Evolutionary conservation across 83 land plant genomes (phyloP).

Genomic region (Thuja plicata): DNA sequence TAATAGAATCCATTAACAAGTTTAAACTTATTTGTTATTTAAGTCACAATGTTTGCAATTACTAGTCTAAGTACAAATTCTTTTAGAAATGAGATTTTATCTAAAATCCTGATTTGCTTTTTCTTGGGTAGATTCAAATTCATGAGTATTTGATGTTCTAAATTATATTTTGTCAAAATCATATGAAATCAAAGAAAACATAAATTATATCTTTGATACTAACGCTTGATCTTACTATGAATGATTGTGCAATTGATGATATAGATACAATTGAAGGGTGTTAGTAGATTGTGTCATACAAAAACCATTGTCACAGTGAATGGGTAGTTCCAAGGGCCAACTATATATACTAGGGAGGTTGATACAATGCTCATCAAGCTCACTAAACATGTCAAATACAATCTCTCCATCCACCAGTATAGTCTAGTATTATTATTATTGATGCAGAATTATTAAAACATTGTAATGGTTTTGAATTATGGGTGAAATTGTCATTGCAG

Average conservation of each 20-base stretch:
- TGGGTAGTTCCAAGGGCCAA: conserved; percentile 84
- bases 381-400: conserved; percentile 53
- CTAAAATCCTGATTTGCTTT: too few relatives aligned
- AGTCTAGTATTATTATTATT: not conserved
- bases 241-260: not conserved
- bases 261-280: conserved; percentile 53
- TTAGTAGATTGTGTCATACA: conserved; percentile 44
- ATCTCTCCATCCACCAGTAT: conserved; percentile 73
- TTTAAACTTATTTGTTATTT: too few relatives aligned
- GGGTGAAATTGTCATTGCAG: conserved; percentile 14
- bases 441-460: not conserved
- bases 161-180: too few relatives aligned
- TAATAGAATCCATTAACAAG: too few relatives aligned
- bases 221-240: too few relatives aligned
- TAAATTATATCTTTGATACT: too few relatives aligned
- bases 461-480: not conserved
- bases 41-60: too few relatives aligned
- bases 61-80: too few relatives aligned
- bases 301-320: conserved; percentile 69
- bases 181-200: too few relatives aligned
- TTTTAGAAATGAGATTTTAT: too few relatives aligned
- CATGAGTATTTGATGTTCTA: too few relatives aligned
- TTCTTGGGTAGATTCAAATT: too few relatives aligned
- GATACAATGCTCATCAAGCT: conserved; percentile 63
- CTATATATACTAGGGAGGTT: conserved; percentile 58